These are phyloP conservation scores for Chytriomyces confervae DNA, from an alignment of 192 early-diverging fungal species.

Conservation along the genomic window DNA sequence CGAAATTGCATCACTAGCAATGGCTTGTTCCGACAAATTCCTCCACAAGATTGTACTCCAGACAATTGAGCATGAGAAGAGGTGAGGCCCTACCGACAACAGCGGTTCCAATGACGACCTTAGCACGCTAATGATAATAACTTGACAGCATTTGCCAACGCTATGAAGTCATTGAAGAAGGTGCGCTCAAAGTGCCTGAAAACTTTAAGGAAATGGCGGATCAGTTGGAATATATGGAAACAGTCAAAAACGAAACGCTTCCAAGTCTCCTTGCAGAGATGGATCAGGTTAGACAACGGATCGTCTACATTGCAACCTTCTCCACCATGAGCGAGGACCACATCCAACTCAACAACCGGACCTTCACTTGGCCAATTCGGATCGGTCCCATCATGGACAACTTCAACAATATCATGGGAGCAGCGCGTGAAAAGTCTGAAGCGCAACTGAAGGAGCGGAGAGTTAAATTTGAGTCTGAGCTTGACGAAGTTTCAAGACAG, in stretches of 20 bases:
- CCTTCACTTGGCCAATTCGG: constrained; percentile 67
- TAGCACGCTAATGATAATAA: constrained; percentile 8
- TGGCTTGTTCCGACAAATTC: constrained; percentile 52
- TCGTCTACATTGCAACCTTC: constrained; percentile 63
- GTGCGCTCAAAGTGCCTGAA: constrained; percentile 60
- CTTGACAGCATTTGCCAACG: constrained; percentile 55
- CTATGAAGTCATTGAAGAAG: constrained; percentile 59
- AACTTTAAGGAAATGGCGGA: constrained; percentile 73
- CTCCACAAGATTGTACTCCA: constrained; percentile 56
- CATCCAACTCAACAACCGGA: constrained; percentile 63
- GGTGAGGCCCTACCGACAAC: constrained; percentile 31
- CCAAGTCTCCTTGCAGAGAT: constrained; percentile 56
- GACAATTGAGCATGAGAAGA: constrained; percentile 56
- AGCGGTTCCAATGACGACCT: constrained; percentile 24
- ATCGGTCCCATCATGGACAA: constrained; percentile 59
- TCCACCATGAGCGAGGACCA: constrained; percentile 61
- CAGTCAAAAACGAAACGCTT: constrained; percentile 48
- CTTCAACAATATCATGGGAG: constrained; percentile 62
- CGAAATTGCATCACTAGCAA: constrained; percentile 45
- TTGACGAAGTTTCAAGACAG: constrained; percentile 62
- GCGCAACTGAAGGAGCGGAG: constrained; percentile 58
- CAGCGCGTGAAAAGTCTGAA: constrained; percentile 61
- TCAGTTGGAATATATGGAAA: constrained; percentile 65
- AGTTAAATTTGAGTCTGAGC: constrained; percentile 58
- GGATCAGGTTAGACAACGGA: constrained; percentile 56